Percentiles rank a stretch among this genome's conserved stretches.
Evolutionary conservation across 352 stramenopile genomes (phyloP).

Genomic region (Pythium dissotocum): DNA sequence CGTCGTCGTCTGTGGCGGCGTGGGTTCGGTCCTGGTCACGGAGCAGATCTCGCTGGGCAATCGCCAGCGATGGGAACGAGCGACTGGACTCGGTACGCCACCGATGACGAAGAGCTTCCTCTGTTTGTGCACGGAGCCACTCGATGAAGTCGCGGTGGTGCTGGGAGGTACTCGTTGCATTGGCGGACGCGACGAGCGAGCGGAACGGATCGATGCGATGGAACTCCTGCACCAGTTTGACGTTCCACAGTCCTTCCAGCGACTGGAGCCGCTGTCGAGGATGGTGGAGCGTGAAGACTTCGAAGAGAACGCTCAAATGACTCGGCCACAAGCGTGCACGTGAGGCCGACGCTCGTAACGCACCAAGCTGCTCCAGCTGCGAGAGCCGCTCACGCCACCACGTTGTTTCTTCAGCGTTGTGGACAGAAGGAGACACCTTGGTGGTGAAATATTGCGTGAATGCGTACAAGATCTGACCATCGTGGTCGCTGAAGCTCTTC

Average conservation of each 20-base stretch:
- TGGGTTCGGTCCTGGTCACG: conserved; percentile 2
- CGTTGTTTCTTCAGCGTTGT: conserved; percentile 6
- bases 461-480: neutral
- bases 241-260: conserved; percentile 39
- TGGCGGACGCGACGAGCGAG: conserved; percentile 13
- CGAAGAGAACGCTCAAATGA: conserved; percentile 52
- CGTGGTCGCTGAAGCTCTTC: neutral
- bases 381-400: conserved; percentile 39
- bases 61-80: conserved; percentile 20
- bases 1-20: neutral
- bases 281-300: conserved; percentile 58
- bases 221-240: conserved; percentile 43
- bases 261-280: conserved; percentile 34
- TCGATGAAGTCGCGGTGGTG: conserved; percentile 23
- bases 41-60: conserved; percentile 18
- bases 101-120: conserved; percentile 22
- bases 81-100: conserved; percentile 19
- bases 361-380: conserved; percentile 28
- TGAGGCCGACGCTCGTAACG: conserved; percentile 16
- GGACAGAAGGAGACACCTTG: neutral
- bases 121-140: conserved; percentile 24
- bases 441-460: conserved; percentile 14
- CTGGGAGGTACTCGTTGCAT: conserved; percentile 1
- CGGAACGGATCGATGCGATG: conserved; percentile 24
- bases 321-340: conserved; percentile 14